Conservation (phyloP, 2,329 filamentous ascomycete genomes). For the Alternaria viburni region DNA sequence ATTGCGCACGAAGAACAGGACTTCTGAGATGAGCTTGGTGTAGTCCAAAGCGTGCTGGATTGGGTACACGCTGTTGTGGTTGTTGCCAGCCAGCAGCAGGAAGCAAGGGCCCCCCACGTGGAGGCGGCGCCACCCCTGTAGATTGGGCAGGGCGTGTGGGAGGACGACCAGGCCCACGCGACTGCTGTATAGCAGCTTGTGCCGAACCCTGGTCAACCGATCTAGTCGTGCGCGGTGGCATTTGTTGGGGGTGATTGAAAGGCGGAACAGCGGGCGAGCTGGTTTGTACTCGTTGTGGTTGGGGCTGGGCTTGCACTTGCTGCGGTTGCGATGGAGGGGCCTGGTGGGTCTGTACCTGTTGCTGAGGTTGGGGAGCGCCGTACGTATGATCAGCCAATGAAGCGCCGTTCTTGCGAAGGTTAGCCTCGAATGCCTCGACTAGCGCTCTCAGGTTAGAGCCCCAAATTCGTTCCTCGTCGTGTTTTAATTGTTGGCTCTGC, state of each 20-base stretch:
- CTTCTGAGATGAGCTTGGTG: constrained; percentile 66
- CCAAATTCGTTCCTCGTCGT: constrained; percentile 10
- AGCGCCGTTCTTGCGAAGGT: neutral
- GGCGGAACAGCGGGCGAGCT: neutral
- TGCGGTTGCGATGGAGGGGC: neutral
- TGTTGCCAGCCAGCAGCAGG: constrained; percentile 44
- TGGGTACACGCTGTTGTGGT: constrained; percentile 50
- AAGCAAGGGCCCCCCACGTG: constrained; percentile 30
- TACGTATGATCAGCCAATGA: neutral
- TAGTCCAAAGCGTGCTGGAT: constrained; percentile 57
- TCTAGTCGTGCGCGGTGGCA: neutral
- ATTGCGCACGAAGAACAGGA: constrained; percentile 52
- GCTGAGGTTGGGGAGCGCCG: neutral
- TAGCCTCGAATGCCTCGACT: neutral
- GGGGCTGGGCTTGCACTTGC: neutral
- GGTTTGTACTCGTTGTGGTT: neutral
- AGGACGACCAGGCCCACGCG: constrained; percentile 2
- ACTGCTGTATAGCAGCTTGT: constrained; percentile 11
- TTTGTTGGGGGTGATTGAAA: neutral
- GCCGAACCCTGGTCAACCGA: neutral
- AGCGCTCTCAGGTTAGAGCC: constrained; percentile 3
- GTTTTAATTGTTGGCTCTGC: neutral
- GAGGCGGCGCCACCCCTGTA: neutral
- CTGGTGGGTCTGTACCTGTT: neutral
- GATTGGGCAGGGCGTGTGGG: neutral